Conservation (phyloP, 441 rosid genomes). For the Theobroma grandiflorum region DNA sequence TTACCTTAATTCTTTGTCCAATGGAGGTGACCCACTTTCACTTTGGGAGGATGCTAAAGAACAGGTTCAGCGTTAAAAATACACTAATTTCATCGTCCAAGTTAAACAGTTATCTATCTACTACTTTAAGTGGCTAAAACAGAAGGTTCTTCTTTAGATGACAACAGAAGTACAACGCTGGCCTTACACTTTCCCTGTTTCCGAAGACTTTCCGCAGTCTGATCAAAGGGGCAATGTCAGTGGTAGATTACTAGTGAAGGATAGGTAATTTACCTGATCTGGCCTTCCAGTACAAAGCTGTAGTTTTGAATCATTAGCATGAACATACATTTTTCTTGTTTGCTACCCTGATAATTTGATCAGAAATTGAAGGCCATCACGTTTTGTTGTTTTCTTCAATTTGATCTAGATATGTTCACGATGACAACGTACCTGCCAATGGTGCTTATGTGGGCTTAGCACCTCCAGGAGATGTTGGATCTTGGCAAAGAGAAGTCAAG, state of each 20-base stretch:
- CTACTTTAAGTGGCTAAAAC: neutral
- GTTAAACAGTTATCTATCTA: neutral
- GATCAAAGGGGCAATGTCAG: conserved; percentile 55
- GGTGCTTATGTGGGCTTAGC: conserved; percentile 77
- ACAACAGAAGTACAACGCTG: conserved; percentile 59
- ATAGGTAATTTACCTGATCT: conserved; percentile 33
- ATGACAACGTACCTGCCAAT: conserved; percentile 41
- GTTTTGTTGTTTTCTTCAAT: neutral
- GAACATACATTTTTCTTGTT: neutral
- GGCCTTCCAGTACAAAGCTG: neutral
- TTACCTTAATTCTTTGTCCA: conserved; percentile 57
- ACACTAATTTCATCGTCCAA: neutral
- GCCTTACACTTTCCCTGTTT: conserved; percentile 73
- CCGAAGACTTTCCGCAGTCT: conserved; percentile 52
- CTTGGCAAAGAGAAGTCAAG: conserved; percentile 82
- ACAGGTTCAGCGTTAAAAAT: conserved; percentile 44
- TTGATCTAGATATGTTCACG: conserved; percentile 47
- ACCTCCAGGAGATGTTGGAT: conserved; percentile 66
- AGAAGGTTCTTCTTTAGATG: conserved; percentile 40
- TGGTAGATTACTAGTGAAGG: conserved; percentile 61
- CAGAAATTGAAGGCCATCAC: neutral
- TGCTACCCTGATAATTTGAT: neutral
- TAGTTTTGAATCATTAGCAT: neutral
- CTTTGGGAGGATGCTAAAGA: conserved; percentile 74
- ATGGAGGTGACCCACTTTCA: conserved; percentile 50